Conservation (phyloP, 2,329 filamentous ascomycete species). For the Ceratocystis diversiconidia region DNA sequence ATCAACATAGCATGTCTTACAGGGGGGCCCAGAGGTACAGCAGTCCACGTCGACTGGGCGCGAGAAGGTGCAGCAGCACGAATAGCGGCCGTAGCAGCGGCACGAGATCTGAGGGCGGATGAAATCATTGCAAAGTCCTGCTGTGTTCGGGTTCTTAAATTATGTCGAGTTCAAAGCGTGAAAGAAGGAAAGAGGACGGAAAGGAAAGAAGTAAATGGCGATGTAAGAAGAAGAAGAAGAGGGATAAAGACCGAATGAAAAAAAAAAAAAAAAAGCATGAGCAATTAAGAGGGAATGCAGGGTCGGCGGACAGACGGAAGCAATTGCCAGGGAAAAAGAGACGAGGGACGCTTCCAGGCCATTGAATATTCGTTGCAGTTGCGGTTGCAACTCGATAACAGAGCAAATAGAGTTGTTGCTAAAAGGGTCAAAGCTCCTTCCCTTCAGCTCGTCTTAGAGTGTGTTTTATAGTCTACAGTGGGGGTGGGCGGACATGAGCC, state of each 20-base stretch:
- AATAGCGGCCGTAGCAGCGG: constrained; percentile 26
- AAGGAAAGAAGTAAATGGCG: constrained; percentile 19
- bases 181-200: not conserved
- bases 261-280: constrained; percentile 4
- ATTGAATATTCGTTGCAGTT: not conserved
- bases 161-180: not conserved
- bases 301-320: constrained; percentile 10
- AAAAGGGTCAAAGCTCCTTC: not conserved
- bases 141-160: not conserved
- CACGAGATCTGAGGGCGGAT: constrained; percentile 31
- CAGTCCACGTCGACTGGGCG: constrained; percentile 71
- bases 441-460: not conserved
- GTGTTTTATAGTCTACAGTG: not conserved
- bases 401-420: not conserved
- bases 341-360: not conserved
- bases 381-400: not conserved
- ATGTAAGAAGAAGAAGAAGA: not conserved
- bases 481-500: not conserved
- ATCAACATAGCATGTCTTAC: constrained; percentile 37
- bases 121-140: constrained; percentile 30
- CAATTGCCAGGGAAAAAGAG: not conserved
- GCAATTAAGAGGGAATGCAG: constrained; percentile 3
- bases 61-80: constrained; percentile 32
- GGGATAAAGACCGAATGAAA: not conserved
- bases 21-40: constrained; percentile 85